These are phyloP conservation scores for Oldenlandia corymbosa DNA, from an alignment of 257 asterid species.

Conservation along the genomic window DNA sequence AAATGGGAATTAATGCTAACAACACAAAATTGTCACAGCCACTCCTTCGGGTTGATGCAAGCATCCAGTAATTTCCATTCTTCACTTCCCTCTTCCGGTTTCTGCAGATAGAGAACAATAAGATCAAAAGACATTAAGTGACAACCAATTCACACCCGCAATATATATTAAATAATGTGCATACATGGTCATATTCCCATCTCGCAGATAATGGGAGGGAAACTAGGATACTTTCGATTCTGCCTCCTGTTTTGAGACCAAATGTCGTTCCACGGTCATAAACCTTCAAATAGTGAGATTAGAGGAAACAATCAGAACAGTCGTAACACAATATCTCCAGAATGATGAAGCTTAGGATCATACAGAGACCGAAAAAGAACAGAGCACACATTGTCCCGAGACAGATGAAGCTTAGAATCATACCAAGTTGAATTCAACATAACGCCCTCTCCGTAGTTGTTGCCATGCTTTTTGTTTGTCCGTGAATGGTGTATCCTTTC, in stretches of 20 bases:
- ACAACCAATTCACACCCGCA: background rate
- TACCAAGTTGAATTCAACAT: conserved; percentile 96
- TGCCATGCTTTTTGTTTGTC: conserved; percentile 86
- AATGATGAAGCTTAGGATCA: conserved; percentile 11
- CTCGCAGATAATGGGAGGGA: conserved; percentile 94
- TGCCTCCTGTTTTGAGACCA: conserved; percentile 98
- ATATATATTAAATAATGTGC: conserved; percentile 15
- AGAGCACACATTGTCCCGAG: no score
- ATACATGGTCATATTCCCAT: conserved; percentile 95
- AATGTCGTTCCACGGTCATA: conserved; percentile 99
- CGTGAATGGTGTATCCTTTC: conserved; percentile 73
- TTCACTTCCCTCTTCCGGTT: conserved; percentile 93
- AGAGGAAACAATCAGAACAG: conserved; percentile 11
- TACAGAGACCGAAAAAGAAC: conserved; percentile 53
- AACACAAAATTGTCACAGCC: conserved; percentile 45
- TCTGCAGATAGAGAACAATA: conserved; percentile 37
- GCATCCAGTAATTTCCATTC: conserved; percentile 98
- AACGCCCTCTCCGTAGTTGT: conserved; percentile 94
- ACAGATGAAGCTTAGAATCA: conserved; percentile 11
- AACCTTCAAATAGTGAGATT: conserved; percentile 47
- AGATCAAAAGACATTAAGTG: background rate
- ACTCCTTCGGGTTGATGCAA: conserved; percentile 92
- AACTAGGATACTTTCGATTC: conserved; percentile 98
- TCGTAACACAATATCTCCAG: background rate
- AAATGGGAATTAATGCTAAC: background rate